Conservation (phyloP, 495 filamentous ascomycete species). For the Aspergillus conjunctus region DNA sequence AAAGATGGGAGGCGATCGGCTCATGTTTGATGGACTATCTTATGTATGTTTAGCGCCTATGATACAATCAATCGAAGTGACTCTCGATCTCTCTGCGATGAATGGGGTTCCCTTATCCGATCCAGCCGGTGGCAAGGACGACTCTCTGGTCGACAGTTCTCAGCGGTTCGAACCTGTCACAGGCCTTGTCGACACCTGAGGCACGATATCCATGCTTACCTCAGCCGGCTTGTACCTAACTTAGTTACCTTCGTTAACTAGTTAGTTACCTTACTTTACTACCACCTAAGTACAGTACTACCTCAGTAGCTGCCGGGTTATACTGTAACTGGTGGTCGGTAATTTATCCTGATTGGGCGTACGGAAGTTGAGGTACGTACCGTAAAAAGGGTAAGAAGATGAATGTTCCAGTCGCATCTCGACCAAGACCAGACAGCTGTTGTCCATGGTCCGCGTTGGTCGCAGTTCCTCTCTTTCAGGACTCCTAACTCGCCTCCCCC, state of each 20-base stretch:
- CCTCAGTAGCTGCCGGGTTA: no score
- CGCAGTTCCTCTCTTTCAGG: no score
- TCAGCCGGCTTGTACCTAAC: no score
- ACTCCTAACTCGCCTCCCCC: no score
- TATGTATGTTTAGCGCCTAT: constrained; percentile 19
- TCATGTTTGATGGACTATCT: constrained; percentile 13
- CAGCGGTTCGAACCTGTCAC: no score
- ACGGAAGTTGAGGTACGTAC: no score
- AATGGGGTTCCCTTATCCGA: neutral
- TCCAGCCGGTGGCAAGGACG: neutral
- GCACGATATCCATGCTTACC: neutral
- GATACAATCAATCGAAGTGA: constrained; percentile 7
- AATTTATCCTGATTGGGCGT: no score
- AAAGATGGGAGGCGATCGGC: constrained; percentile 7
- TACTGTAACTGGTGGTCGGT: no score
- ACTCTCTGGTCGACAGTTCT: neutral
- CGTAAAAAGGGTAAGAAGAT: no score
- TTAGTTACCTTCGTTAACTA: no score
- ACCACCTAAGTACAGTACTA: no score
- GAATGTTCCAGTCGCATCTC: neutral
- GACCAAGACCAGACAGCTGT: neutral
- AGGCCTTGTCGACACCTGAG: constrained; percentile 6
- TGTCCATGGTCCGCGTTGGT: neutral
- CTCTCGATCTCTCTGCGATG: neutral
- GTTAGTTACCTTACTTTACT: no score